These are phyloP conservation scores for Blastobotrys apis DNA, from an alignment of 1,139 yeast genomes.

Conservation along the genomic window DNA sequence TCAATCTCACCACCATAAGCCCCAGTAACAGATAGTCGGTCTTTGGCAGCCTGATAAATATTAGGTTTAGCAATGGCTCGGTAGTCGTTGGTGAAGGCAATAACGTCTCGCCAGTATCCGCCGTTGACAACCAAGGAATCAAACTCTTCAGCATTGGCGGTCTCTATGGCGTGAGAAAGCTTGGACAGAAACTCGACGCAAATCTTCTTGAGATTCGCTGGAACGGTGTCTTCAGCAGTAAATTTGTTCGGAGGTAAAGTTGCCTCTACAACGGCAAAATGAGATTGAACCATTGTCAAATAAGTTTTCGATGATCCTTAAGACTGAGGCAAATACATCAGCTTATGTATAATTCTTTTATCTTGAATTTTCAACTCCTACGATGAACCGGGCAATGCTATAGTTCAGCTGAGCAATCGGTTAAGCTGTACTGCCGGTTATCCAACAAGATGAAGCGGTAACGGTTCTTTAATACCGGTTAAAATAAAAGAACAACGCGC, in stretches of 20 bases:
- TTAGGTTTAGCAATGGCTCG: constrained; percentile 21
- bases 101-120: constrained; percentile 23
- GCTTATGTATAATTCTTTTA: too few species aligned
- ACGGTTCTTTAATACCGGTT: too few species aligned
- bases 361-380: too few species aligned
- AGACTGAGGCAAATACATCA: too few species aligned
- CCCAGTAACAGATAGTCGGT: constrained; percentile 13
- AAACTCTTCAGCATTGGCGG: constrained; percentile 16
- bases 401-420: too few species aligned
- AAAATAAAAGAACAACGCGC: too few species aligned
- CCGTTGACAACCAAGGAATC: constrained; percentile 17
- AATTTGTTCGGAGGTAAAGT: constrained; percentile 13
- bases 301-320: too few species aligned
- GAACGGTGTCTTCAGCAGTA: constrained; percentile 7
- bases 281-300: constrained; percentile 9
- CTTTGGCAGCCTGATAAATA: constrained; percentile 22
- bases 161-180: constrained; percentile 18
- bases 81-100: constrained; percentile 24
- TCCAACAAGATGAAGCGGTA: too few species aligned
- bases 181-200: constrained; percentile 14
- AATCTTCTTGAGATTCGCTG: too few species aligned
- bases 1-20: constrained; percentile 15
- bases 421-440: too few species aligned
- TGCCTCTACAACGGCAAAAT: constrained; percentile 12
- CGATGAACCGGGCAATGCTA: too few species aligned